A percentile compares a stretch with the other conserved stretches of the same genome.
These are phyloP conservation scores for Colletotrichum sidae DNA, from an alignment of 2,329 filamentous ascomycete species.

Conservation along the genomic window DNA sequence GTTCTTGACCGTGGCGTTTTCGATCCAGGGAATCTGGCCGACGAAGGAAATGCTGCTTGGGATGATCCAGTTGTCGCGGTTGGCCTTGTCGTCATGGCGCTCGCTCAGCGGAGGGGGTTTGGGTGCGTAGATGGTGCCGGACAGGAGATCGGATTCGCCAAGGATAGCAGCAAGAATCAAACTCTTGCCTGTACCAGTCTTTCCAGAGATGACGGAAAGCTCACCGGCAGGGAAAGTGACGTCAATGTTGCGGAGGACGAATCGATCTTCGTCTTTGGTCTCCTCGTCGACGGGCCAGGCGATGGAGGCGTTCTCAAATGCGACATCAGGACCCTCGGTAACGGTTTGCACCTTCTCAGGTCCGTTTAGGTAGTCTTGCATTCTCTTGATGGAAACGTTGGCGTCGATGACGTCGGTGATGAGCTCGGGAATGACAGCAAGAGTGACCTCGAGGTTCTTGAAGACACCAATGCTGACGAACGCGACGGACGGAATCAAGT, in stretches of 20 bases:
- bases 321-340: constrained; percentile 67
- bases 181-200: constrained; percentile 83
- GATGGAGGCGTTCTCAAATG: constrained; percentile 75
- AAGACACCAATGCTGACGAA: constrained; percentile 85
- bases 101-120: constrained; percentile 58
- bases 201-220: constrained; percentile 80
- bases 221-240: constrained; percentile 75
- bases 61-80: constrained; percentile 74
- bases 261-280: constrained; percentile 67
- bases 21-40: constrained; percentile 86
- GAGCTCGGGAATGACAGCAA: constrained; percentile 79
- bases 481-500: constrained; percentile 77
- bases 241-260: constrained; percentile 73
- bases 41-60: constrained; percentile 79
- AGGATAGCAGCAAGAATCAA: constrained; percentile 79
- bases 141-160: constrained; percentile 78
- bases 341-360: constrained; percentile 71
- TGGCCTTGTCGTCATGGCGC: constrained; percentile 72
- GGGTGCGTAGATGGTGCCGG: constrained; percentile 70
- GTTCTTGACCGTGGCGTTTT: constrained; percentile 81
- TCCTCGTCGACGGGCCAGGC: constrained; percentile 79
- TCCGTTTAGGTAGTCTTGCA: constrained; percentile 76
- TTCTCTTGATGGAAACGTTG: constrained; percentile 77
- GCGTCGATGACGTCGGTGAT: constrained; percentile 78
- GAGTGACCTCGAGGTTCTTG: constrained; percentile 76